These are phyloP conservation scores for Kingdonia uniflora DNA, from an alignment of 164 flowering plant species.

Conservation along the genomic window DNA sequence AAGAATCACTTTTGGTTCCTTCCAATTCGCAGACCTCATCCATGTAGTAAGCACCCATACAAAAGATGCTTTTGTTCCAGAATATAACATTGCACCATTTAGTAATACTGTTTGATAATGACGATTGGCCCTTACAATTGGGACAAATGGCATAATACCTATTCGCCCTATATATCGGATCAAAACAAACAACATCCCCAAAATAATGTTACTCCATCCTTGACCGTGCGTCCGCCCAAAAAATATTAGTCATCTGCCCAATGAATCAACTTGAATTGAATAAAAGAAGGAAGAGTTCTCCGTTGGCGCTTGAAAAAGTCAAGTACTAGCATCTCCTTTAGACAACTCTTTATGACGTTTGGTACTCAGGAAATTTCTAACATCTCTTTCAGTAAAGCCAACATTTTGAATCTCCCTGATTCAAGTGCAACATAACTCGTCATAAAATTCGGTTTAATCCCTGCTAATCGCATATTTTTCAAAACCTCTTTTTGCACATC, in stretches of 20 bases:
- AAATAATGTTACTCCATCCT: too few relatives aligned
- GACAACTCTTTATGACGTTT: not conserved
- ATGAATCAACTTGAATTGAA: not conserved
- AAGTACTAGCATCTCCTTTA: not conserved
- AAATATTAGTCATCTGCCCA: not conserved
- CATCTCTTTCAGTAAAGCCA: not conserved
- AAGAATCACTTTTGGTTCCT: too few relatives aligned
- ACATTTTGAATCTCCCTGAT: not conserved
- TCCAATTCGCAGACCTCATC: not conserved
- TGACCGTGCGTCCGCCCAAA: slow-evolving; percentile 1
- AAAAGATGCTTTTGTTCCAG: not conserved
- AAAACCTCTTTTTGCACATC: not conserved
- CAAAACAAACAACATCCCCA: slow-evolving; percentile 6
- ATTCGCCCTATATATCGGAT: slow-evolving; percentile 4
- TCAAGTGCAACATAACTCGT: not conserved
- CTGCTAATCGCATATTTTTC: not conserved
- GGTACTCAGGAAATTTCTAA: not conserved
- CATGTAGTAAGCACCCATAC: not conserved
- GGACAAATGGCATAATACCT: slow-evolving; percentile 1
- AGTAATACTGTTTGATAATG: slow-evolving; percentile 1
- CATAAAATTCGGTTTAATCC: not conserved
- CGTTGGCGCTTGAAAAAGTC: not conserved
- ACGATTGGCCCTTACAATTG: slow-evolving; percentile 4
- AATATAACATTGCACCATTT: not conserved
- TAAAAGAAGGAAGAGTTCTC: not conserved